Evolutionary conservation across 805 yeast species (phyloP), one percentile per base, ranked within the genome.

Genomic region (Cyberlindnera meyerae): DNA sequence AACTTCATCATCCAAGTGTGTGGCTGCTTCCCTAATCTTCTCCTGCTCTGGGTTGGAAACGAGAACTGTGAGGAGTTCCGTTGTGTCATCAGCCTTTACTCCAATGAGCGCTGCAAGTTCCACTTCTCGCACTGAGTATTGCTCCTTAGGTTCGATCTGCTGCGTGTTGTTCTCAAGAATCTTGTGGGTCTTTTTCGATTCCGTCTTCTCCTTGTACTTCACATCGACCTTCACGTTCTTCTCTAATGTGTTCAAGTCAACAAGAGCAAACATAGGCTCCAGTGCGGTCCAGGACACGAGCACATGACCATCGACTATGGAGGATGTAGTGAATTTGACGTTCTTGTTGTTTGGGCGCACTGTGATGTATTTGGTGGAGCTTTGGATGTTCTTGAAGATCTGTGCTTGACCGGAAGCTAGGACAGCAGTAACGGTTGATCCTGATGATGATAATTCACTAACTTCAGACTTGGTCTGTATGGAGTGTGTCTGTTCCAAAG

Each of bases 11-110:
- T 68, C 60, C 13, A 71, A 60, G 9, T 38, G 40, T 30, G 62
- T 61, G 28, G 68, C 63, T 4, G 73, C 58, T 5, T 58, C 43
- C 49, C 66, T 61, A 48, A 71, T 66, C 51, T 61, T 61, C 7
- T 47, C 60, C 11, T 68, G 62, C 31, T 68, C 68, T 3, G 59
- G 27, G 28, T 52, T 51, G 20, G 58, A 51, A n/a, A 46, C 44
- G 6, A 48, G 34, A 9, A 45, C 27, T 13, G 45, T 35, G 11
- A 47, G 47, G 12, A 60, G 27, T 24, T 57, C 64, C 8, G 48
- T 44, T 16, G 57, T 54, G 18, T 54, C 54, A 4, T 52, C 53
- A 8, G 31, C 4, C 12, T 42, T 42, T 4, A 35, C 42, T 8
- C 31, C 37, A n/a, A 51, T 40, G 12, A 44, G 29, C 7, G 41